Conservation (phyloP, 2,329 filamentous ascomycete species). For the Colletotrichum tropicicola region DNA sequence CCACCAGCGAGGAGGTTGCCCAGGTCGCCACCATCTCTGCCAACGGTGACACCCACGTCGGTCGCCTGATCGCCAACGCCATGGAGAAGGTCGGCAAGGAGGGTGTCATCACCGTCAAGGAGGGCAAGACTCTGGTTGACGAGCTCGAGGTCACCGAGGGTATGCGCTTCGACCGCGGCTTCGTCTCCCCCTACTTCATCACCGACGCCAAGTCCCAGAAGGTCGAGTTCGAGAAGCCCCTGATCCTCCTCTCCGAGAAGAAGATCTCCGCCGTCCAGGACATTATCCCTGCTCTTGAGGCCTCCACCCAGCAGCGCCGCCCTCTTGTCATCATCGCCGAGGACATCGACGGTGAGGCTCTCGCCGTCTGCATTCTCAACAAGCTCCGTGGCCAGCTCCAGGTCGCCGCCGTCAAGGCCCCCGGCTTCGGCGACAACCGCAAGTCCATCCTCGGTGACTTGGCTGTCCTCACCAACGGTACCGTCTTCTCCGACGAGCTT, state of each 20-base stretch:
- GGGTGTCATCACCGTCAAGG: constrained; percentile 99
- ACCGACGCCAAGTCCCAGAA: constrained; percentile 98
- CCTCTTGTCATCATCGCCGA: constrained; percentile 98
- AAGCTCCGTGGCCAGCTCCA: constrained; percentile 99
- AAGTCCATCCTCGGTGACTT: constrained; percentile 99
- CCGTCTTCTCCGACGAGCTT: constrained; percentile 97
- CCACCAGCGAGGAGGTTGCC: constrained; percentile 94
- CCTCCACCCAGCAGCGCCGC: constrained; percentile 92
- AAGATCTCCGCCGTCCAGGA: constrained; percentile 99
- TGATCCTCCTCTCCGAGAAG: constrained; percentile 99
- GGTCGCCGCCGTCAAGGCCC: constrained; percentile 98
- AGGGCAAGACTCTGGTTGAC: constrained; percentile 97
- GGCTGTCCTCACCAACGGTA: constrained; percentile 93
- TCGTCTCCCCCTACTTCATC: constrained; percentile 99
- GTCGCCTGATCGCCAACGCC: constrained; percentile 93
- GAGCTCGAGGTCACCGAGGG: constrained; percentile 99
- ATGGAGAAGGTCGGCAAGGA: constrained; percentile 99
- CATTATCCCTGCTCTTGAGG: constrained; percentile 97
- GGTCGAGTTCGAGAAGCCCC: constrained; percentile 99
- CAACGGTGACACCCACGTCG: constrained; percentile 96
- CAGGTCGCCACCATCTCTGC: constrained; percentile 98
- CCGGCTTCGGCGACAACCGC: constrained; percentile 99
- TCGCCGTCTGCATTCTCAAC: constrained; percentile 99
- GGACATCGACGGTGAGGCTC: constrained; percentile 98
- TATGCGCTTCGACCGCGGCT: constrained; percentile 99